Percentiles rank a stretch among this genome's conserved stretches.
Conservation (phyloP, 176 grass and related monocot genomes). For the Puccinellia tenuiflora region DNA sequence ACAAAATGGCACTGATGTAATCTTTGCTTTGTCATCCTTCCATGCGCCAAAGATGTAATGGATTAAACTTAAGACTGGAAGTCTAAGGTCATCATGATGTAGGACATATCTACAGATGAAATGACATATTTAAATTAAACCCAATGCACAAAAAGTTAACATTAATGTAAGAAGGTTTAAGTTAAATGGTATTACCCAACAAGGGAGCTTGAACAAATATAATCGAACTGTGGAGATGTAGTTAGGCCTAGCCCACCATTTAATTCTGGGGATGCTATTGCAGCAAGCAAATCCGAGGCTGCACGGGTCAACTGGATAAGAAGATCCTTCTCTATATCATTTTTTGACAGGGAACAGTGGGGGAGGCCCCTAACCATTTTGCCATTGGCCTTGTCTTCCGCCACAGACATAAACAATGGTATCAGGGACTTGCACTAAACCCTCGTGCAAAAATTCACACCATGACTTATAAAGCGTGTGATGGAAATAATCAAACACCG, state of each 20-base stretch:
- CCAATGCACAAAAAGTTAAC: background rate
- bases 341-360: background rate
- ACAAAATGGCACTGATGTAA: conserved; percentile 4
- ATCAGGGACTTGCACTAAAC: background rate
- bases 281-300: conserved; percentile 11
- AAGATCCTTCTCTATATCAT: background rate
- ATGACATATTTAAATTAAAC: background rate
- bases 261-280: conserved; percentile 13
- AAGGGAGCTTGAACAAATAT: background rate
- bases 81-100: background rate
- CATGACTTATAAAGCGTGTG: background rate
- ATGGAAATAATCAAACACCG: background rate
- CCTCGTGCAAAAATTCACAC: background rate
- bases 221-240: background rate
- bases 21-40: conserved; percentile 6
- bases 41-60: background rate
- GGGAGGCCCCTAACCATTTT: background rate
- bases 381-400: background rate
- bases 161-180: background rate
- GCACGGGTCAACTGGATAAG: conserved; percentile 16
- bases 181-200: background rate
- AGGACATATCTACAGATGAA: conserved; percentile 8
- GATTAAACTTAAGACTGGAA: conserved; percentile 8
- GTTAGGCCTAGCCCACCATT: background rate
- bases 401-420: background rate